Base-by-base conservation (phyloP, 164 flowering plant species). In the Piper longum region DNA sequence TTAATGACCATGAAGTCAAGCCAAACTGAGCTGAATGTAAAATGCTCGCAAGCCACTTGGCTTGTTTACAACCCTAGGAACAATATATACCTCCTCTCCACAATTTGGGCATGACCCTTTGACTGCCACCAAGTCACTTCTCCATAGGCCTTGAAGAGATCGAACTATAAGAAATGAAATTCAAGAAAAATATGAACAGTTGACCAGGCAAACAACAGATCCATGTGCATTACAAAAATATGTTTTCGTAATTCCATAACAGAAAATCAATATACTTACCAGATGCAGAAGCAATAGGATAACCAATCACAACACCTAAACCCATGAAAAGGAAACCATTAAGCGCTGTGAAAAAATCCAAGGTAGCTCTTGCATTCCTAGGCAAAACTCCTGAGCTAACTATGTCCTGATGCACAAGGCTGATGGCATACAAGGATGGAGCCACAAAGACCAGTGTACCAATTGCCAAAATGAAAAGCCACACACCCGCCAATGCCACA, bases 31-130 rank as follows among this genome's bases (percentile, higher is more conserved):
- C 2, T 26, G 36, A 26, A 26, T 26, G 36, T 26, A 26, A 26
- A 26, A 26, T 26, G 36, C 36, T 1, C 2, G 36, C 36, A 26
- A 26, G 36, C 36, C 36, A 26, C 36, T 26, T 26, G 36, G 36
- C 36, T 26, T 26, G 36, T 26, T 26, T 26, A 26, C 36, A 26
- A 26, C 36, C 52, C 3, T 2, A 48, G 14, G 2, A 48, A 14
- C 52, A 48, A 3, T 48, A 0, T 3, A 1, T 48, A 92, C 98
- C 96, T 92, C 95, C 70, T 92, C 98, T n/a, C 89, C 88, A 65
- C 97, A 93, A 75, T 80, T 90, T 39, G 99, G 99, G 76, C 99
- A 93, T 59, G 87, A 69, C 17, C 98, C 96, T 70, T 81, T 93
- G 26, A 93, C 59, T n/a, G 95, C 96, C 64, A 85, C 95, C 78